A percentile compares a stretch with the other conserved stretches of the same genome.
phyloP scores from a whole-genome alignment of 2,329 filamentous ascomycete genomes.

The Neofusicoccum cordaticola region DNA sequence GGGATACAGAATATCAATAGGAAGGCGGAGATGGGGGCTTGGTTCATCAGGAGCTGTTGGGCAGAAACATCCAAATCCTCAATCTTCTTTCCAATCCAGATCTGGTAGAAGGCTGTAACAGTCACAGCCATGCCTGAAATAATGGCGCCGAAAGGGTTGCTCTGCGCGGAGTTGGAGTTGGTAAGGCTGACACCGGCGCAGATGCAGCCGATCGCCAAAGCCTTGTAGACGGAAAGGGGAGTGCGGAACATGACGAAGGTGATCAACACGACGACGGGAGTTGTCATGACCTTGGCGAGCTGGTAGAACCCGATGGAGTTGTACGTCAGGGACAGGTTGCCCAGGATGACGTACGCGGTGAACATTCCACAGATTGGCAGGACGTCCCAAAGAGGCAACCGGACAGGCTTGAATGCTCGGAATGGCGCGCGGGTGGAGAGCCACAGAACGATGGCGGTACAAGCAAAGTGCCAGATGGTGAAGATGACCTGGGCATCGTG shows the following conservation, averaged over 20 bases:
- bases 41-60: conserved; percentile 46
- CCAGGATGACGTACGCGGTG: conserved; percentile 46
- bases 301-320: conserved; percentile 50
- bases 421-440: conserved; percentile 42
- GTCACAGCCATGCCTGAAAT: conserved; percentile 45
- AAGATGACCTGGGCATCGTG: conserved; percentile 46
- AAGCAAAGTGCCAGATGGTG: conserved; percentile 49
- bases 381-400: conserved; percentile 44
- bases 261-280: conserved; percentile 45
- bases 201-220: conserved; percentile 41
- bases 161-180: conserved; percentile 41
- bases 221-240: conserved; percentile 40
- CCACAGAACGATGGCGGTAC: conserved; percentile 44
- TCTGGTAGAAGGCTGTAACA: conserved; percentile 47
- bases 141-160: conserved; percentile 41
- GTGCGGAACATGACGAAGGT: conserved; percentile 46
- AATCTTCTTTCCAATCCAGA: conserved; percentile 51
- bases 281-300: conserved; percentile 50
- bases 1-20: conserved; percentile 44
- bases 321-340: conserved; percentile 46
- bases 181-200: conserved; percentile 46
- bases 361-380: conserved; percentile 48
- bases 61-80: conserved; percentile 45
- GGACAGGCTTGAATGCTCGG: conserved; percentile 45
- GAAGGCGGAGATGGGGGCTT: conserved; percentile 45